Evolutionary conservation across 306 rosid species (phyloP), one percentile per base, ranked within the genome.

Genomic region (Morella rubra): DNA sequence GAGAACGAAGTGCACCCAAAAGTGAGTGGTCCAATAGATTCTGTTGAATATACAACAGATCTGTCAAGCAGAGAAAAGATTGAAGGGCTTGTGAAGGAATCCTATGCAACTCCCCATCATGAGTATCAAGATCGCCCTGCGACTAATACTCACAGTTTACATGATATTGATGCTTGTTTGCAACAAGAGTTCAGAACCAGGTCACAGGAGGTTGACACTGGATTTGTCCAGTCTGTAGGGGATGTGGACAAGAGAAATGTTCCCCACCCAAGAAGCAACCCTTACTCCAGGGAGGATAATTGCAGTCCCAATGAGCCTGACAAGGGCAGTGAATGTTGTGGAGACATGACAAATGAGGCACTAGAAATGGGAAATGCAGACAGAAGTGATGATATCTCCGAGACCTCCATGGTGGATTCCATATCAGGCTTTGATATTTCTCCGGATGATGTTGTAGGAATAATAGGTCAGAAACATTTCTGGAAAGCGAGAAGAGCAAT

Each of bases 401-500:
- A 91, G 92, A 77, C 80, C 67, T 89, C 97, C 59, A 73, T 77
- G 84, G 83, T 91, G 62, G 96, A 89, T 83, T 77, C 87, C 75
- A 44, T 88, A 73, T 83, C 93, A 45, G 75, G 86, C 68, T 5
- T 74, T 44, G 84, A 83, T 66, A 13, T 96, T 65, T 85, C 91
- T 84, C 98, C 99, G 3, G 99, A 96, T 91, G 94, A 93, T 77
- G 90, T 91, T 67, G 98, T 88, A 8, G 96, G 84, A 76, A 70
- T 93, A 68, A 88, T 96, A 78, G 99, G 99, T 76, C 98, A 87
- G 83, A 89, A 91, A 77, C 97, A 86, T 82, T 96, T 96, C 83
- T 93, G 96, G 99, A 96, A 90, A 87, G 99, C 99, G 10, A 91
- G 99, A 86, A 92, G 82, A 81, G 98, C 85, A 61, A 96, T 96